Conservation (phyloP, 78 protist genomes). For the Dictyostelium intermedium region DNA sequence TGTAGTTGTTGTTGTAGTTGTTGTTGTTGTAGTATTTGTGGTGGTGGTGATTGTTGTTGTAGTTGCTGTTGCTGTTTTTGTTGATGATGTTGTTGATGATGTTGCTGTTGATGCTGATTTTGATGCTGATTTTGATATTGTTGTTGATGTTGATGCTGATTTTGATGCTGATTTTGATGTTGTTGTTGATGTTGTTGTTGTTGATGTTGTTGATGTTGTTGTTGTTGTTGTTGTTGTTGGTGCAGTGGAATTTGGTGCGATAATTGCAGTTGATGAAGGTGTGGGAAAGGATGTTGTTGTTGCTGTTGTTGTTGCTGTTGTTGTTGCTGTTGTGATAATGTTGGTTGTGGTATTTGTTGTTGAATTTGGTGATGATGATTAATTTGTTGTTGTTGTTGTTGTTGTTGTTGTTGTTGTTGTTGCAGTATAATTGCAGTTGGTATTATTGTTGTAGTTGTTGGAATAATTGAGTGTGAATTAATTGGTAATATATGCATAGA, state of each 20-base stretch:
- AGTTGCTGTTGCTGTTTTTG: not conserved
- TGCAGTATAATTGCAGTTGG: not conserved
- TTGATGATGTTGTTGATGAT: no score
- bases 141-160: no score
- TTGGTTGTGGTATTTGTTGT: not conserved
- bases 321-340: not conserved
- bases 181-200: no score
- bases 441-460: not conserved
- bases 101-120: no score
- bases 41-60: not conserved
- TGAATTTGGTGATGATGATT: not conserved
- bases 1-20: not conserved
- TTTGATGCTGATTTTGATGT: no score
- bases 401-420: not conserved
- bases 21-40: not conserved
- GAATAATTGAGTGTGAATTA: not conserved
- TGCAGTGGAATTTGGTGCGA: not conserved
- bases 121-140: no score
- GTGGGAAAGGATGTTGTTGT: not conserved
- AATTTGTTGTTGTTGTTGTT: not conserved
- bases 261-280: not conserved
- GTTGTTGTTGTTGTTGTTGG: not conserved
- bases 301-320: not conserved
- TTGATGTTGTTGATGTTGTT: no score
- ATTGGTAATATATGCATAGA: not conserved